Evolutionary conservation across 495 filamentous ascomycete genomes (phyloP), one percentile per base, ranked within the genome.

Genomic region (Xylaria acuta): DNA sequence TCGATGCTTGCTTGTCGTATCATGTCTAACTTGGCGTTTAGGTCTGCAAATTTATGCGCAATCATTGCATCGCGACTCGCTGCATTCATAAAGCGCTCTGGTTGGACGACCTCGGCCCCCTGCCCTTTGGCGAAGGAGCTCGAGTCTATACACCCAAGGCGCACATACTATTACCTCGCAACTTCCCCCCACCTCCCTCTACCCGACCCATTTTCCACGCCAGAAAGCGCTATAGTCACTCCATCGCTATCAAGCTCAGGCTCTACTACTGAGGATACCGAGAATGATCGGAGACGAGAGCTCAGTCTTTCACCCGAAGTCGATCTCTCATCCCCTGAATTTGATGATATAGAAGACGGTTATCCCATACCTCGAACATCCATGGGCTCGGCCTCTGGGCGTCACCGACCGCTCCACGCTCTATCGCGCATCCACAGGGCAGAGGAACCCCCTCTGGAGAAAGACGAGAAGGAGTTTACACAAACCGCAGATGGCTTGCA

Each of bases 401-500:
- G 87, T 68, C 84, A 79, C 67, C 78, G 78, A 66, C 74, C 73
- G 73, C 70, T 75, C 54, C 76, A 75, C 80, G 81, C 72, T 45
- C 76, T 79, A 77, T 83, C 76, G 78, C 91, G 91, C 77, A 92
- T 90, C 45, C 85, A 90, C 69, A 90, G 92, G 67, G 91, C 90
- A 9, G 88, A 89, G 63, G 94, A 92, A 73, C 96, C 97, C 62
- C 94, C 93, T 30, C 87, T 98, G 38, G 96, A 99, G 83, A 92
- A 93, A 73, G 96, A 98, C 74, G 96, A 99, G 84, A 93, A 92
- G 76, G 96, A 98, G 82, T 99, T 99, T 78, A 97, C 94, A 4
- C 94, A 95, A 82, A 98, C 95, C 7, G 96, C 96, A 11, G 90
- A 91, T 76, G 91, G 90, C 54, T 88, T 98, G 80, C 93, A 94